Conservation (phyloP, 2,329 filamentous ascomycete genomes). For the Curvularia sp. region DNA sequence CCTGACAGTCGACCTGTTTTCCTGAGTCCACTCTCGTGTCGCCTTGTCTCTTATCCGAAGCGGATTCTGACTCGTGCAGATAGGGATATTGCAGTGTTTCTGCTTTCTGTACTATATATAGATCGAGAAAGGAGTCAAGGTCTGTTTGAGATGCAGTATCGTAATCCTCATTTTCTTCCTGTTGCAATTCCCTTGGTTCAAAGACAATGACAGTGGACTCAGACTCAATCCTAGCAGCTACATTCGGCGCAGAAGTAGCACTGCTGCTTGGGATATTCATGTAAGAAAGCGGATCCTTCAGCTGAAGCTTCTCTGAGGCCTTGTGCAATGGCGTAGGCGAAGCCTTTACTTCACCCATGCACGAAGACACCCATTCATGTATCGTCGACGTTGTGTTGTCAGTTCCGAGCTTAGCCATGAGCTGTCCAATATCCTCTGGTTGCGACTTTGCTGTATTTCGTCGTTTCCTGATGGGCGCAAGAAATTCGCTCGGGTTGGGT, state of each 20-base stretch:
- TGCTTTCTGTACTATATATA: not conserved
- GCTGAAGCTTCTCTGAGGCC: constrained; percentile 23
- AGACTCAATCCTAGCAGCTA: not conserved
- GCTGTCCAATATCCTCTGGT: constrained; percentile 23
- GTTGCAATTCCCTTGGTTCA: not conserved
- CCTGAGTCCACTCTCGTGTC: not conserved
- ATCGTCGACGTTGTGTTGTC: not conserved
- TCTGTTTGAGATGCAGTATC: not conserved
- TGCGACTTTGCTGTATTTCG: not conserved
- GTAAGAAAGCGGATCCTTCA: constrained; percentile 10
- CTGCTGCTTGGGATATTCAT: not conserved
- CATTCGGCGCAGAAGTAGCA: not conserved
- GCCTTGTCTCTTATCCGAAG: not conserved
- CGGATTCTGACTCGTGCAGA: constrained; percentile 1
- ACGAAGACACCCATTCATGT: not conserved
- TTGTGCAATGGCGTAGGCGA: constrained; percentile 27
- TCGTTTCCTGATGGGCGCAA: constrained; percentile 1
- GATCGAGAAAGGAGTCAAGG: not conserved
- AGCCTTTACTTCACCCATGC: not conserved
- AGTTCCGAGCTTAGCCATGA: constrained; percentile 22
- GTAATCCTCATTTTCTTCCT: not conserved
- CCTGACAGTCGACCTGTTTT: constrained; percentile 5
- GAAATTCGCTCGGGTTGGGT: not conserved
- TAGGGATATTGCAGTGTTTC: not conserved
- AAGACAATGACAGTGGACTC: not conserved